phyloP scores from a whole-genome alignment of 495 filamentous ascomycete species.

The Neurospora sp. region DNA sequence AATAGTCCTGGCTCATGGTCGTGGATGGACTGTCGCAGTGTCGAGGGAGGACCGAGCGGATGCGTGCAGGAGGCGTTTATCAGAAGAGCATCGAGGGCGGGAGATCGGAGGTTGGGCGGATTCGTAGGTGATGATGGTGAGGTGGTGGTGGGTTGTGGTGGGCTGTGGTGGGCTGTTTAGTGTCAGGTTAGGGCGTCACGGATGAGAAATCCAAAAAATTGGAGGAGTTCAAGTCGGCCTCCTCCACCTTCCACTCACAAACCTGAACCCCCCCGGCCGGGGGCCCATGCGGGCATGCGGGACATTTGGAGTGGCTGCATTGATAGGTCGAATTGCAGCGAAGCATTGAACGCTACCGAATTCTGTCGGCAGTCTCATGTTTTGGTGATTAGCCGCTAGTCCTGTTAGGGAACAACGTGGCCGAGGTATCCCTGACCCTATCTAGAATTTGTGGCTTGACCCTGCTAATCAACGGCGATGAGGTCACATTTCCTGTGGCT shows the following conservation, averaged over 20 bases:
- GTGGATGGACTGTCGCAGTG: constrained; percentile 6
- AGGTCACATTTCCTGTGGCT: neutral
- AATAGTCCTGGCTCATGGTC: constrained; percentile 69
- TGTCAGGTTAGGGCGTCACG: neutral
- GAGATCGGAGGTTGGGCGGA: neutral
- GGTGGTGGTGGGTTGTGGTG: neutral
- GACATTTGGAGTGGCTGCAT: neutral
- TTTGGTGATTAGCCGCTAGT: neutral
- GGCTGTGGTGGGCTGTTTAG: neutral
- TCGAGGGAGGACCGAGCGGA: neutral
- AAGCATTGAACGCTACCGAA: neutral
- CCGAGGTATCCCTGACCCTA: neutral
- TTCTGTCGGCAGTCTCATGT: neutral
- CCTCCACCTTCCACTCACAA: neutral
- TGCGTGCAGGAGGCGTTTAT: neutral
- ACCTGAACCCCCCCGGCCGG: neutral
- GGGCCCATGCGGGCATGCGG: neutral
- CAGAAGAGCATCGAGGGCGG: neutral
- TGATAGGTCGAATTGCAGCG: neutral
- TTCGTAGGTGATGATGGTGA: neutral
- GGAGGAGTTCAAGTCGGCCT: neutral
- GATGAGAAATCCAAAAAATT: constrained; percentile 1
- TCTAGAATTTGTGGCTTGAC: neutral
- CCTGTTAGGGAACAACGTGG: neutral
- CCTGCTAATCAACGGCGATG: neutral